A percentile compares a stretch with the other conserved stretches of the same genome.
Evolutionary conservation across 1,284 basidiomycete species (phyloP).

Genomic region (Puccinia brachypodii): DNA sequence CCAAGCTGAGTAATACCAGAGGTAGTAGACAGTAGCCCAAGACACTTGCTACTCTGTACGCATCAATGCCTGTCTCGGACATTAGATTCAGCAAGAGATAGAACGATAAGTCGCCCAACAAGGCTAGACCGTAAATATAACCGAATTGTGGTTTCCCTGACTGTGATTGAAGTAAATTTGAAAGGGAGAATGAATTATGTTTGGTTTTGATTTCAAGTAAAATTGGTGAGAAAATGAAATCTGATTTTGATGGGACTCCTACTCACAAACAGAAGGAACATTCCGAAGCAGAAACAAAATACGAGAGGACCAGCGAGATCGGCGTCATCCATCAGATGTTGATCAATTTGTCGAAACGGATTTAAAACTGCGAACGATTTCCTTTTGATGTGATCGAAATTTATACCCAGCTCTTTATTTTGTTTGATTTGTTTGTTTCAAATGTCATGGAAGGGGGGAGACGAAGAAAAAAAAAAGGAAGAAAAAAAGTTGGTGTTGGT

Average conservation of each 20-base stretch:
- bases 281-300: slow-evolving; percentile 90
- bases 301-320: slow-evolving; percentile 95
- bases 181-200: slow-evolving; percentile 3
- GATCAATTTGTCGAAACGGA: slow-evolving; percentile 80
- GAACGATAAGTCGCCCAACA: slow-evolving; percentile 89
- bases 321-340: slow-evolving; percentile 98
- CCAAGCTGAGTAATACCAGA: slow-evolving; percentile 89
- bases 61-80: slow-evolving; percentile 92
- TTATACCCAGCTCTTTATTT: slow-evolving; percentile 95
- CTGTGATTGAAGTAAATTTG: slow-evolving; percentile 60
- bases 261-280: slow-evolving; percentile 82
- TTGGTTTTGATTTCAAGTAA: slow-evolving; percentile 23
- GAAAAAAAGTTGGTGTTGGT: neutral
- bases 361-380: slow-evolving; percentile 96
- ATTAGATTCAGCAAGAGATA: slow-evolving; percentile 96
- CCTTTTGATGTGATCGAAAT: slow-evolving; percentile 89
- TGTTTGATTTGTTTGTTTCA: neutral
- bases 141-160: slow-evolving; percentile 98
- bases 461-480: neutral
- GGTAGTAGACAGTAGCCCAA: slow-evolving; percentile 96
- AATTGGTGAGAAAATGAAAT: neutral
- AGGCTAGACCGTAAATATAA: slow-evolving; percentile 96
- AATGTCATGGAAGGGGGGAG: neutral
- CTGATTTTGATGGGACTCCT: neutral
- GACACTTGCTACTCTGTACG: slow-evolving; percentile 91